Evolutionary conservation across 2,329 filamentous ascomycete species (phyloP), one percentile per base, ranked within the genome.

Genomic region (Nothophoma quercina): DNA sequence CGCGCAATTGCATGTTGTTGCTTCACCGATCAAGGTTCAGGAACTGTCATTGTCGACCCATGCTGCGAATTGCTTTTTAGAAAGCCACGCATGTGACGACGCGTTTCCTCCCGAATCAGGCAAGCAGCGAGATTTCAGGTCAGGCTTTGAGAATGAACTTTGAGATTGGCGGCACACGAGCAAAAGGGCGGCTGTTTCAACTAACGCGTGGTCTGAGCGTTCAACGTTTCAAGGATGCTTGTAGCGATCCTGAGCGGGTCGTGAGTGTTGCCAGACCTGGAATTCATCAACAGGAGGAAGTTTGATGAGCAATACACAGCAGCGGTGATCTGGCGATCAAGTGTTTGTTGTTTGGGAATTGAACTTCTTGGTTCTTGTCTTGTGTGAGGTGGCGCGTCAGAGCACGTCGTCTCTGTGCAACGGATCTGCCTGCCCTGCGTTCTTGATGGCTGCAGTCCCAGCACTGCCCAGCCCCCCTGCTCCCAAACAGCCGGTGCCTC

Each of bases 371-470:
- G 48, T 53, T 48, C 26, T 44, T 53, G 38, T 43, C 50, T 35
- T 46, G 32, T 47, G 36, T 39, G 39, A 53, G 50, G 50, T 43
- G 50, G 43, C 39, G 43, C 39, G 39, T 42, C 15, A n/a, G 32
- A 16, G 50, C 50, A 48, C 32, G 26, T 48, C 50, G 21, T 34
- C 18, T 36, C 29, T 34, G 50, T 53, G 32, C 33, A 23, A 53
- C 50, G 26, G 43, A 53, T 53, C 43, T 47, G 50, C 43, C 38
- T 53, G 32, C 50, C 50, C 50, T 53, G 50, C 50, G 50, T 53
- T 48, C 38, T 26, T 53, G 50, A 48, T 32, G 50, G 43, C 50
- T 48, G 39, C 50, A 48, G 43, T 43, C 50, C 50, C 50, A 48
- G 50, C 50, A 38, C 50, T 48, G 26, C 28, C 43, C 43, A 53